phyloP scores from a whole-genome alignment of 2,329 filamentous ascomycete genomes.

The Aspergillus sp. region DNA sequence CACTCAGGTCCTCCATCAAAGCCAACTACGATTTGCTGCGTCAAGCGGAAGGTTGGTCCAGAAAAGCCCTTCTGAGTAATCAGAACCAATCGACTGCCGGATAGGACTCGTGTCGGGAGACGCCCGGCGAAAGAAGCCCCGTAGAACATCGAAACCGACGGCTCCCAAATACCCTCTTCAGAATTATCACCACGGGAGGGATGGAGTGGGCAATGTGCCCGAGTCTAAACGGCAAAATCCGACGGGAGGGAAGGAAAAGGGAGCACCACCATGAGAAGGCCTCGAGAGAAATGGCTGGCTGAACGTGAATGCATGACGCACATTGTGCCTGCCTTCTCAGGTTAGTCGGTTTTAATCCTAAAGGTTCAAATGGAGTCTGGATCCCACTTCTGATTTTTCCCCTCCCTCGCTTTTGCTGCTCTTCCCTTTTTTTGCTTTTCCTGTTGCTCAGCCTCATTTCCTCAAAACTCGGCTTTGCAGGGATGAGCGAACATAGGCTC shows the following conservation, averaged over 20 bases:
- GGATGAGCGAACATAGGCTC: neutral
- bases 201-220: neutral
- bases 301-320: conserved; percentile 17
- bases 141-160: neutral
- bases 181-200: neutral
- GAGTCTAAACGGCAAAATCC: neutral
- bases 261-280: neutral
- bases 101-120: conserved; percentile 1
- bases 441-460: neutral
- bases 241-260: conserved; percentile 1
- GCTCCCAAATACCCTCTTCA: neutral
- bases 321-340: conserved; percentile 11
- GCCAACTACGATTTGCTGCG: conserved; percentile 15
- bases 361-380: conserved; percentile 10
- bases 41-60: conserved; percentile 1
- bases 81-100: neutral
- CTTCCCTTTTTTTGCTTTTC: conserved; percentile 2
- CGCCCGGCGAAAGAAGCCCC: neutral
- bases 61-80: conserved; percentile 1
- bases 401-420: conserved; percentile 1
- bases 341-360: conserved; percentile 11
- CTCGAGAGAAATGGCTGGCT: conserved; percentile 12
- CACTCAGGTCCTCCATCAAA: conserved; percentile 9
- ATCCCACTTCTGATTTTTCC: conserved; percentile 5
- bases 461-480: neutral